Evolutionary conservation across 2,329 filamentous ascomycete species (phyloP).

Genomic region (Aspergillus nomiae): DNA sequence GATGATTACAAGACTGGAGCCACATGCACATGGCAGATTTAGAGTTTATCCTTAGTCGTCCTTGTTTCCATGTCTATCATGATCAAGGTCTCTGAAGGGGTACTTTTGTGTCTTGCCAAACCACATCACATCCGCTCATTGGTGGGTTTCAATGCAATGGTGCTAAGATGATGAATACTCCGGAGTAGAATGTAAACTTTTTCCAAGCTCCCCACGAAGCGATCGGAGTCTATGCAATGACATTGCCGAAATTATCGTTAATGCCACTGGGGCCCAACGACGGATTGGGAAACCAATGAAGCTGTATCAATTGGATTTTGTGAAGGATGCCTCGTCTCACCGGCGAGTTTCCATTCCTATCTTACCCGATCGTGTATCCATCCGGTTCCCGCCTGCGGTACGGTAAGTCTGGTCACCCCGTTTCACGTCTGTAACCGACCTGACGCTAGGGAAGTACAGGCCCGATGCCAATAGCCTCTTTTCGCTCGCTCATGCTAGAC

Average conservation of each 20-base stretch:
- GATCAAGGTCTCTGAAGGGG: neutral
- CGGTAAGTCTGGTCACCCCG: constrained; percentile 17
- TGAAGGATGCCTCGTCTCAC: constrained; percentile 9
- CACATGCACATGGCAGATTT: neutral
- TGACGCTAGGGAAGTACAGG: neutral
- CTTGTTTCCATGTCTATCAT: too few species aligned
- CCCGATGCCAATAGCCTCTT: neutral
- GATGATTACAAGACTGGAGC: neutral
- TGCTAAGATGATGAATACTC: neutral
- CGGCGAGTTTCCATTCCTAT: constrained; percentile 20
- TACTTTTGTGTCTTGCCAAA: neutral
- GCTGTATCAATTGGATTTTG: neutral
- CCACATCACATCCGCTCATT: neutral
- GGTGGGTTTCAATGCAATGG: neutral
- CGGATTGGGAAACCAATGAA: neutral
- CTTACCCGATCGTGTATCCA: constrained; percentile 26
- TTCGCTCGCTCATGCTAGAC: neutral
- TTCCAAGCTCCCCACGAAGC: neutral
- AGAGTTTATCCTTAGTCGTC: neutral
- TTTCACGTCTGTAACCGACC: constrained; percentile 13
- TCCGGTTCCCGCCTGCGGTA: constrained; percentile 13
- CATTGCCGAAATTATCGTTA: neutral
- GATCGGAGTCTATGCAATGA: neutral
- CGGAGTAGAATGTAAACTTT: neutral
- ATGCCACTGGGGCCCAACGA: neutral